Evolutionary conservation across 192 early-diverging fungal genomes (phyloP).

Genomic region (Allomyces arbusculus): DNA sequence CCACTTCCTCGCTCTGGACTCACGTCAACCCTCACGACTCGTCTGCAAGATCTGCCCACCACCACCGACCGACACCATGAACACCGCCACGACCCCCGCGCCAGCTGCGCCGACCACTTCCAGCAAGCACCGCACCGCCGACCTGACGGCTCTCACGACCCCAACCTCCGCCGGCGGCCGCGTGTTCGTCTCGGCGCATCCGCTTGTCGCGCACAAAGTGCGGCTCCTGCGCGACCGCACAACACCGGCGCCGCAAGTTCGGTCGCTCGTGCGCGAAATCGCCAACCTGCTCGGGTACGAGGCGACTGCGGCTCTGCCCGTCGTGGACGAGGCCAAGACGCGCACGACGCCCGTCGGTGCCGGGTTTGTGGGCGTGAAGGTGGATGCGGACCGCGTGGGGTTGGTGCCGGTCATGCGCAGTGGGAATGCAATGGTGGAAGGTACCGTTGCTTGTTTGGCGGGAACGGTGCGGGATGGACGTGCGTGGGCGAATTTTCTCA

Average conservation of each 20-base stretch:
- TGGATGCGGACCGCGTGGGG: conserved; percentile 17
- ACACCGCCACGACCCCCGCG: too few relatives aligned
- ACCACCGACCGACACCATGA: too few relatives aligned
- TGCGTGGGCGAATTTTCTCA: conserved; percentile 2
- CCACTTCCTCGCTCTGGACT: too few relatives aligned
- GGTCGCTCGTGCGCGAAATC: conserved; percentile 31
- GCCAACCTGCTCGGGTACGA: conserved; percentile 38
- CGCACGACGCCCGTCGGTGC: conserved; percentile 27
- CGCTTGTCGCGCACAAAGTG: conserved; percentile 33
- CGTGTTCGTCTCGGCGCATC: conserved; percentile 26
- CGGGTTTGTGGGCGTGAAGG: conserved; percentile 13
- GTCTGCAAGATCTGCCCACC: too few relatives aligned
- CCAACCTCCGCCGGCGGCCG: neutral
- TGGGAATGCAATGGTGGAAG: conserved; percentile 33
- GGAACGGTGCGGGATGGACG: too few relatives aligned
- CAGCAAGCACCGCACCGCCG: too few relatives aligned
- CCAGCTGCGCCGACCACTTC: too few relatives aligned
- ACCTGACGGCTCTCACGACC: too few relatives aligned
- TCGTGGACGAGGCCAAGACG: neutral
- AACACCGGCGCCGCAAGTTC: conserved; percentile 21
- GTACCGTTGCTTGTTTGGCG: conserved; percentile 5
- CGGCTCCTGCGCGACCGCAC: conserved; percentile 26
- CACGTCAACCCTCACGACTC: too few relatives aligned
- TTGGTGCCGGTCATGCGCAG: conserved; percentile 46
- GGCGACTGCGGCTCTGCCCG: conserved; percentile 29